These are phyloP conservation scores for Shiraia sp. DNA, from an alignment of 2,329 filamentous ascomycete genomes.

Conservation along the genomic window DNA sequence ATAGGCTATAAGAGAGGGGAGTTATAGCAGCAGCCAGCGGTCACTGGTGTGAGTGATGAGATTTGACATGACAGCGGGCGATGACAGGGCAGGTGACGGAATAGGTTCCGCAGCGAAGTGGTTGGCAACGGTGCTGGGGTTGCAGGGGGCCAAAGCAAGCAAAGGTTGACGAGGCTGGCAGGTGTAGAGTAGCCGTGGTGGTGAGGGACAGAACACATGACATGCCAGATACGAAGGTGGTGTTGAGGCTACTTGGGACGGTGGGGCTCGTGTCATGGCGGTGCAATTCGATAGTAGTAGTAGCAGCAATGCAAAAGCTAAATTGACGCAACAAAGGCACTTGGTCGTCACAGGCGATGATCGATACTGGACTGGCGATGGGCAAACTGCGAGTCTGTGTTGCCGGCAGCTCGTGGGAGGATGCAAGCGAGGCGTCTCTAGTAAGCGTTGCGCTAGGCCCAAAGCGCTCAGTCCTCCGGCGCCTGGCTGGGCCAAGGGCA, in stretches of 20 bases:
- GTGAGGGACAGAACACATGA: neutral
- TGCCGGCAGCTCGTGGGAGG: constrained; percentile 14
- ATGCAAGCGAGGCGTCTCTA: constrained; percentile 14
- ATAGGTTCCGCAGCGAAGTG: too few relatives aligned
- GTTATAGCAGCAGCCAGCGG: too few relatives aligned
- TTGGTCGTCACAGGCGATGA: neutral
- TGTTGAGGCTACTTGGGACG: neutral
- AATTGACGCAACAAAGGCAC: constrained; percentile 7
- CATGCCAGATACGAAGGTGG: neutral
- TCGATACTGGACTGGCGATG: constrained; percentile 8
- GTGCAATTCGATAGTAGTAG: neutral
- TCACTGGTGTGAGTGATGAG: too few relatives aligned
- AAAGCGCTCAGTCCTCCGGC: constrained; percentile 9
- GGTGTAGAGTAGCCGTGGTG: too few relatives aligned
- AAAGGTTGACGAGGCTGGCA: too few relatives aligned
- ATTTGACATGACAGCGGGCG: too few relatives aligned
- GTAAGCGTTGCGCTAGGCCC: constrained; percentile 12
- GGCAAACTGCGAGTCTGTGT: constrained; percentile 22
- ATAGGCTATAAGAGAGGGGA: too few relatives aligned
- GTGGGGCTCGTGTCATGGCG: neutral
- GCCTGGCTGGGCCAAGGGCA: constrained; percentile 2
- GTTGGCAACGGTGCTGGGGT: too few relatives aligned
- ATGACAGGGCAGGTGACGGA: too few relatives aligned
- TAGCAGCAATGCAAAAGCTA: neutral
- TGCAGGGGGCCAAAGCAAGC: too few relatives aligned